phyloP scores from a whole-genome alignment of 495 filamentous ascomycete species.

The Patellaria atrata region DNA sequence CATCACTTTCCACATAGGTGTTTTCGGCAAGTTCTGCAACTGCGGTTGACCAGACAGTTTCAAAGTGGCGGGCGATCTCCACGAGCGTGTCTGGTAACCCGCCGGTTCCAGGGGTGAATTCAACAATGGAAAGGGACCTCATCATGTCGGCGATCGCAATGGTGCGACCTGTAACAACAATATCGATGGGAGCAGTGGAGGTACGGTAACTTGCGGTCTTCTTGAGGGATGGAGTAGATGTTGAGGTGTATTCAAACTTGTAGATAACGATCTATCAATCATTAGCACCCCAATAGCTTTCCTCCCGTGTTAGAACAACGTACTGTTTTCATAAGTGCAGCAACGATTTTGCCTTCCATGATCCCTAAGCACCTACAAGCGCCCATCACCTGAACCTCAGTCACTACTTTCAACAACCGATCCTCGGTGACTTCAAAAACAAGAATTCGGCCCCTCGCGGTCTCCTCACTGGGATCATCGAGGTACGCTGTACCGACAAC shows the following conservation, averaged over 20 bases:
- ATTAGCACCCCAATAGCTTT: neutral
- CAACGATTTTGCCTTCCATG: constrained; percentile 64
- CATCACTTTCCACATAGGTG: constrained; percentile 65
- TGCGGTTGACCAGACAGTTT: constrained; percentile 69
- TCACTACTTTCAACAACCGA: constrained; percentile 50
- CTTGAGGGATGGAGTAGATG: constrained; percentile 32
- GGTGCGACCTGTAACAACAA: constrained; percentile 49
- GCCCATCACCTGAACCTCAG: constrained; percentile 50
- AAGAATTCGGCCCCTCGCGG: constrained; percentile 60
- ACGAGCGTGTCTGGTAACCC: constrained; percentile 37
- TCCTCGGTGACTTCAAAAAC: constrained; percentile 70
- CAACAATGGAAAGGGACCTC: constrained; percentile 73
- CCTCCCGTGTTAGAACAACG: too few relatives aligned
- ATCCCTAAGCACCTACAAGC: constrained; percentile 65
- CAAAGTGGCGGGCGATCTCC: constrained; percentile 68
- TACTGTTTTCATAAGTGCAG: constrained; percentile 75
- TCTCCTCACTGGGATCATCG: constrained; percentile 39
- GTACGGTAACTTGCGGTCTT: constrained; percentile 63
- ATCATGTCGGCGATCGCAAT: constrained; percentile 87
- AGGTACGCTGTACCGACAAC: constrained; percentile 75
- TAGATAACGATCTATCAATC: constrained; percentile 29
- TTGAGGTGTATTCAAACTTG: constrained; percentile 24
- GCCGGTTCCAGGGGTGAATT: constrained; percentile 38
- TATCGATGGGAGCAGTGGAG: constrained; percentile 70
- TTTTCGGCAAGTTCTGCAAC: constrained; percentile 56